Evolutionary conservation across 164 flowering plant species (phyloP).

Genomic region (Kalanchoe fedtschenkoi): DNA sequence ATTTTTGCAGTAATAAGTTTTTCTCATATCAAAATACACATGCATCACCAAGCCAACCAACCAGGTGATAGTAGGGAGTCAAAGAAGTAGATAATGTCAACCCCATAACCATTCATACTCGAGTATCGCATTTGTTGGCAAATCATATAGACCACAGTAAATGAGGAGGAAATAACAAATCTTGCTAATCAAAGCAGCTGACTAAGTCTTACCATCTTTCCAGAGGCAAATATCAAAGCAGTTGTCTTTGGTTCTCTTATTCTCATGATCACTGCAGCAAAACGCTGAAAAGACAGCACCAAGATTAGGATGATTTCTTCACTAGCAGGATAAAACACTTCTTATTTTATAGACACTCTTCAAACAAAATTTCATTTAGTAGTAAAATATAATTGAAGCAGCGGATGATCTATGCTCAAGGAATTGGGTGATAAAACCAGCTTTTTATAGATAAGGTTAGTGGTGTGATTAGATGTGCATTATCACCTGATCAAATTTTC

Average conservation of each 20-base stretch:
- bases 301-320: not conserved
- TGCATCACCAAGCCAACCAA: too few relatives aligned
- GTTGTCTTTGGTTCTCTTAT: conserved; percentile 90
- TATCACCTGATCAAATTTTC: too few relatives aligned
- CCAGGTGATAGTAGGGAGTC: too few relatives aligned
- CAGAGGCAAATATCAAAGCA: conserved; percentile 85
- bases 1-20: too few relatives aligned
- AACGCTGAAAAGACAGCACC: conserved; percentile 44
- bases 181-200: not conserved
- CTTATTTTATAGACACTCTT: not conserved
- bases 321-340: not conserved
- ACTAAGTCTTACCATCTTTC: conserved; percentile 65
- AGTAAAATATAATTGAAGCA: too few relatives aligned
- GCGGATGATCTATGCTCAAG: too few relatives aligned
- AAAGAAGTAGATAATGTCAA: too few relatives aligned
- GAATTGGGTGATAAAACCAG: not conserved
- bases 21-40: not conserved
- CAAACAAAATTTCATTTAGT: too few relatives aligned
- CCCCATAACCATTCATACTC: too few relatives aligned
- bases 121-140: too few relatives aligned
- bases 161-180: not conserved
- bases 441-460: not conserved
- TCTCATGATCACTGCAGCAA: conserved; percentile 92
- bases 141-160: not conserved
- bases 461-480: not conserved